A percentile compares a stretch with the other conserved stretches of the same genome.
These are phyloP conservation scores for Marasmius fiardii DNA, from an alignment of 1,284 basidiomycete genomes.

Conservation along the genomic window DNA sequence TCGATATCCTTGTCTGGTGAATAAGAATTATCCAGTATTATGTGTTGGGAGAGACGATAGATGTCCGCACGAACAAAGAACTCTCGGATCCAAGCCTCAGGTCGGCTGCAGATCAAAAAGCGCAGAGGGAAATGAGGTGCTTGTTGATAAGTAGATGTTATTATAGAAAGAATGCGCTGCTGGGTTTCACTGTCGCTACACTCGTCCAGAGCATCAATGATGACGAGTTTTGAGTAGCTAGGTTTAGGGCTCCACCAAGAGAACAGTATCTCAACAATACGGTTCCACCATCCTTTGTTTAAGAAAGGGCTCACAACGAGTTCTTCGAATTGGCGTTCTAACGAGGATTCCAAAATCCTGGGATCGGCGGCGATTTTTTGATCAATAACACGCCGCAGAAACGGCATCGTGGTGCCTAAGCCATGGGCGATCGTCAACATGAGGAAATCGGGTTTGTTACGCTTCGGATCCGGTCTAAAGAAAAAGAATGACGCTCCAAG, in stretches of 20 bases:
- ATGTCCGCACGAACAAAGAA: slow-evolving; percentile 6
- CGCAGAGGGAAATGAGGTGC: slow-evolving; percentile 11
- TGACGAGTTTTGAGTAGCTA: slow-evolving; percentile 6
- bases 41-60: not conserved
- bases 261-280: no score
- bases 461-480: slow-evolving; percentile 1
- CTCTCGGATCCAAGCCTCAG: slow-evolving; percentile 15
- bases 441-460: not conserved
- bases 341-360: not conserved
- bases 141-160: not conserved
- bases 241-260: not conserved
- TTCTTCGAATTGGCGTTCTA: slow-evolving; percentile 3
- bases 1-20: not conserved
- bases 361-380: not conserved
- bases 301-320: not conserved
- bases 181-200: slow-evolving; percentile 4
- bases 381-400: not conserved
- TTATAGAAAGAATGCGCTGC: not conserved
- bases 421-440: slow-evolving; percentile 2
- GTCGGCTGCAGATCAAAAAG: slow-evolving; percentile 18
- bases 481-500: slow-evolving; percentile 19
- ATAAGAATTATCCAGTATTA: not conserved
- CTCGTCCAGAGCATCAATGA: slow-evolving; percentile 20
- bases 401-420: not conserved
- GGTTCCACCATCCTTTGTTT: not conserved